Base-by-base conservation (phyloP, 495 filamentous ascomycete species). In the Neurospora tetraspora region DNA sequence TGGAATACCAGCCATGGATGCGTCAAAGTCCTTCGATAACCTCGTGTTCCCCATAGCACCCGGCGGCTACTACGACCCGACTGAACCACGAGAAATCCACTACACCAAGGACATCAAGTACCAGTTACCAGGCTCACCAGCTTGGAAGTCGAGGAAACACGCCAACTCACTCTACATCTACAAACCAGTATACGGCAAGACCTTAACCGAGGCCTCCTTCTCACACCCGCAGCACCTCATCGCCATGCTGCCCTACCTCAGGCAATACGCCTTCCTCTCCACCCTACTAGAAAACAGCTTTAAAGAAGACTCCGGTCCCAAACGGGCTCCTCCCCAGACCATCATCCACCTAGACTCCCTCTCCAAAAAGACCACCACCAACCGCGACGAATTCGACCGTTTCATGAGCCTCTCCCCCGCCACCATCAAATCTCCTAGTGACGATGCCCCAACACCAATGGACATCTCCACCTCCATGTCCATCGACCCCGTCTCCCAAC, bases 201-300 rank as follows among this genome's bases (percentile, higher is more conserved):
- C 85, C 3, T 78, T 99, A 34, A 87, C 86, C 43, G 87, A 92
- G 27, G 82, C 98, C 10, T 90, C 92, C 1, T 97, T 99, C 76
- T 88, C 90, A 2, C 96, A 98, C 78, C 96, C 96, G 3, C 88
- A 90, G 69, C 94, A 98, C 77, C 82, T 99, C 16, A 82, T 94
- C 36, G 87, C 87, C 45, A 89, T 97, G 70, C 84, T 98, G 34
- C 93, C 91, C 18, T 83, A 88, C 27, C 84, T 96, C 8, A 85
- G 93, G 9, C 93, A 96, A 80, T 95, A 93, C 77, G 90, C 88
- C 2, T 85, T 93, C 68, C 77, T 94, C 1, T 86, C 87, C 3
- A 88, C 83, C 14, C 76, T 96, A 14, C 86, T 95, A 5, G 82
- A 86, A 18, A 90, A 87, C 53, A 88, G 86, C 70, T 91, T 94